These are phyloP conservation scores for Magnusiomyces sp. DNA, from an alignment of 1,139 yeast species.

Conservation along the genomic window DNA sequence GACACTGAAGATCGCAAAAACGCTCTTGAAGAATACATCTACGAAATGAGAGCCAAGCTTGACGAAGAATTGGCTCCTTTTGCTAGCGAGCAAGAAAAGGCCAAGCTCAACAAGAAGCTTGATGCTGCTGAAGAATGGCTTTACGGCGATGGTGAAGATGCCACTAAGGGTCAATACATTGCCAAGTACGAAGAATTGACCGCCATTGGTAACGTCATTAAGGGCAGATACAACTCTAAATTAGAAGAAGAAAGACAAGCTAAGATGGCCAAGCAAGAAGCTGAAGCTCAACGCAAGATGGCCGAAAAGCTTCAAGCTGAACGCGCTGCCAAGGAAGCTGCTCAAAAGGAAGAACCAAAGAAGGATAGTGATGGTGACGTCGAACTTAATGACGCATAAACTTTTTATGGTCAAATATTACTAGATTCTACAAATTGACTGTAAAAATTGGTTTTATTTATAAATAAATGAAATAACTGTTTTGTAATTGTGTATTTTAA, in stretches of 20 bases:
- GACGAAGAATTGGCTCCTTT: slow-evolving; percentile 86
- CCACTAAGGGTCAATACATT: slow-evolving; percentile 92
- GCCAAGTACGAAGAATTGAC: slow-evolving; percentile 98
- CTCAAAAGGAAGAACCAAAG: slow-evolving; percentile 17
- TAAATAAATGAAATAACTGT: too few species aligned
- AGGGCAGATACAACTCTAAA: slow-evolving; percentile 90
- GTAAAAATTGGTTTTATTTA: not conserved
- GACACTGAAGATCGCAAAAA: slow-evolving; percentile 99
- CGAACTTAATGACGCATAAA: slow-evolving; percentile 21
- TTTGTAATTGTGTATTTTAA: too few species aligned
- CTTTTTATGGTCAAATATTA: too few species aligned
- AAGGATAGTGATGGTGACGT: slow-evolving; percentile 24
- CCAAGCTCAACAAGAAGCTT: slow-evolving; percentile 62
- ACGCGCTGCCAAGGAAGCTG: slow-evolving; percentile 39
- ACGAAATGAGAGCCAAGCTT: slow-evolving; percentile 93
- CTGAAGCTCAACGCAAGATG: slow-evolving; percentile 71
- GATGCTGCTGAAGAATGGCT: slow-evolving; percentile 95
- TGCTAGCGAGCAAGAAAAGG: slow-evolving; percentile 87
- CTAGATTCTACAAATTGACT: not conserved
- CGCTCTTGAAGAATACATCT: slow-evolving; percentile 96
- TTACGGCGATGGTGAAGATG: slow-evolving; percentile 84
- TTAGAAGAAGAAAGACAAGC: slow-evolving; percentile 95
- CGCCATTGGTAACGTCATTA: slow-evolving; percentile 85
- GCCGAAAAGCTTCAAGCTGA: slow-evolving; percentile 87
- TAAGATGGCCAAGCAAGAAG: slow-evolving; percentile 78